Conservation (phyloP, 345 rosid species). For the Brassica incana region DNA sequence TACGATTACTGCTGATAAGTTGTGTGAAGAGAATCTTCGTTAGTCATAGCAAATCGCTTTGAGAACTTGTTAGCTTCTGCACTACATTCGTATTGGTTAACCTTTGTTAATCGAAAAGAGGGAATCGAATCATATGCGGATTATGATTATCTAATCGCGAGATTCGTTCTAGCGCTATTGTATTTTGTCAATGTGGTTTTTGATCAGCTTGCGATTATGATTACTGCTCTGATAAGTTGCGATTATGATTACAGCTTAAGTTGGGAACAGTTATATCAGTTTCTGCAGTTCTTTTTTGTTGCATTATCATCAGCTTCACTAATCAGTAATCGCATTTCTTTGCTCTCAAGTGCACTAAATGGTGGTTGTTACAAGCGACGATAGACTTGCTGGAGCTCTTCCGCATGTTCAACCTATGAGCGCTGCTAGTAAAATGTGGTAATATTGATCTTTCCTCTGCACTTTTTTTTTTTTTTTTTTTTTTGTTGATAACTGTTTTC, state of each 20-base stretch:
- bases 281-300: background rate
- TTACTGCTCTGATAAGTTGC: background rate
- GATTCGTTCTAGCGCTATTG: background rate
- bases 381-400: constrained; percentile 16
- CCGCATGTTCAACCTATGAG: constrained; percentile 38
- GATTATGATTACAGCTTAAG: background rate
- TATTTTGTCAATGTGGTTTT: background rate
- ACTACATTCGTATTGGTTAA: background rate
- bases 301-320: background rate
- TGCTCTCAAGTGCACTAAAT: background rate
- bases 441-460: constrained; percentile 24
- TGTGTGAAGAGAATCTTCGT: constrained; percentile 3
- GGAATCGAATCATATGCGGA: background rate
- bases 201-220: background rate
- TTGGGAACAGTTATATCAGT: background rate
- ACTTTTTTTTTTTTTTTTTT: background rate
- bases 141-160: background rate
- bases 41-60: constrained; percentile 8
- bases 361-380: constrained; percentile 4
- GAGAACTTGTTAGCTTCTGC: constrained; percentile 5
- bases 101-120: background rate
- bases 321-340: background rate
- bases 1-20: background rate
- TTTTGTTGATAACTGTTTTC: background rate
- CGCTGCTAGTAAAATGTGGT: constrained; percentile 36